Base-by-base conservation (phyloP, 768 basidiomycete species). In the Tulasnella sp. region DNA sequence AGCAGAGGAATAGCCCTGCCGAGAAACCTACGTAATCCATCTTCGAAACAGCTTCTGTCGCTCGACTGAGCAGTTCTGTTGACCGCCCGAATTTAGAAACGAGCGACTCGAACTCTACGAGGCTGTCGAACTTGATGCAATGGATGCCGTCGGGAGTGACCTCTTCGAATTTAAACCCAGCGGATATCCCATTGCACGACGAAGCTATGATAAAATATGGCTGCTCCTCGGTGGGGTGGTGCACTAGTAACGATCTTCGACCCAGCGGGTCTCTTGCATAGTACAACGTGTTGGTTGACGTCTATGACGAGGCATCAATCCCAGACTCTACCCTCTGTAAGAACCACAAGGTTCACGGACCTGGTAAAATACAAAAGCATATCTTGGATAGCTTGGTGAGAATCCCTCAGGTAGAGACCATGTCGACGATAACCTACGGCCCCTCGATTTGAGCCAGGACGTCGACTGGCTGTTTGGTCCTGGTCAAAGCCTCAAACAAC, bases 211-310 rank as follows among this genome's bases (percentile, higher is more conserved):
- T 80, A 21, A 68, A 68, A 12, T 42, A 42, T 1, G 77, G 71
- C 5, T 82, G 36, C 9, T 80, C 58, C 36, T 80, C 80, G 3
- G 82, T 84, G 12, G 77, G 77, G n/a, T 84, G 80, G 14, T 82
- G 83, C 21, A 82, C 38, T n/a, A 86, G 81, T 14, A 86, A 82
- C 7, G 84, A 84, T 0, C 85, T 82, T 14, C 85, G 81, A 3
- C 85, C 85, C 2, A 85, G 81, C 0, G 84, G 84, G 46, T 86
- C 85, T 7, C 85, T 81, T 0, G 81, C 82, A 34, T 82, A 84
- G 81, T 80, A 84, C 21, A 86, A 44, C 0, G 71, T 77, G 7
- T 76, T 27, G 21, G 73, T 73, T 0, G 71, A 2, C 1, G 75
- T 71, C 77, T 82, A 40, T 48, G 14, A 40, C 19, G 36, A 5